Evolutionary conservation across 768 basidiomycete genomes (phyloP), one percentile per base, ranked within the genome.

Genomic region (Suillus tomentosus): DNA sequence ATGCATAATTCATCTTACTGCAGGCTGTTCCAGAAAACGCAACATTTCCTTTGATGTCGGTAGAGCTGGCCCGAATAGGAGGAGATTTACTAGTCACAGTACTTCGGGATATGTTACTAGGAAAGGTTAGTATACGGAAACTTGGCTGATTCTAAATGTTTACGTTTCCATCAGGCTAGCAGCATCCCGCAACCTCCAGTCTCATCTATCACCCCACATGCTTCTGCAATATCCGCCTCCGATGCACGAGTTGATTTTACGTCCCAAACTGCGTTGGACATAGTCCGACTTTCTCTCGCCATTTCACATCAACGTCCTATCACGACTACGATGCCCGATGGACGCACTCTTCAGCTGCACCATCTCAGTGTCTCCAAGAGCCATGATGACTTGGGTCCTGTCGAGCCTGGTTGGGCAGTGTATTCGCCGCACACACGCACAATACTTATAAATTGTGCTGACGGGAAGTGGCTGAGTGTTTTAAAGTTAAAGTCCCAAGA

Each of bases 71-170:
- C 0, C 70, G 73, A 2, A 75, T 78, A 37, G 94, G 94, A 0
- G 95, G 92, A 0, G 76, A 81, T 40, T 76, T 95, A 2, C 79
- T 97, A 22, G 91, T 94, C 3, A 78, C 85, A 3, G 84, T 90
- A 17, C 75, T 96, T 14, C 82, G 90, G 48, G 80, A 84, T 37
- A 86, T 94, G 78, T 74, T 85, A 22, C 69, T 72, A 1, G 88
- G 85, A 56, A 85, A 72, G 64, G 90, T 89, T 67, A 62, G 79
- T 63, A 39, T 22, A 9, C 15, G 7, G 17, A 63, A 60, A 5
- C 7, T 0, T 40, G 24, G 24, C 15, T 34, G 5, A 62, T 15
- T 34, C 53, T 37, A 50, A 27, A 45, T 55, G 10, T 62, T 53
- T 11, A 39, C 36, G 65, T 40, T 51, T 31, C 62, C 15, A 50